phyloP scores from a whole-genome alignment of 2,329 filamentous ascomycete genomes.

The Sarocladiaceae sp. region DNA sequence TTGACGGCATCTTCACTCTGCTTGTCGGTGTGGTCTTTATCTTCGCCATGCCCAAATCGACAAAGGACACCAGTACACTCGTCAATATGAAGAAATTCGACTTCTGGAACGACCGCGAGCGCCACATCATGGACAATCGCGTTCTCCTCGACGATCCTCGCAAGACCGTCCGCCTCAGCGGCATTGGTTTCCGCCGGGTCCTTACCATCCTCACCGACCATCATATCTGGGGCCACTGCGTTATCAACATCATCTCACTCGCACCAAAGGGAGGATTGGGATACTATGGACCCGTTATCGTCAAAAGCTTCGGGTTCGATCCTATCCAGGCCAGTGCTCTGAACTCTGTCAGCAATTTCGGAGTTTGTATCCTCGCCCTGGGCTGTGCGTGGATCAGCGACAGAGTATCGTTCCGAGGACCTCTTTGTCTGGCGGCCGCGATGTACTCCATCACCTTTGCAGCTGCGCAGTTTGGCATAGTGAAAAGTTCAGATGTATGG shows the following conservation, averaged over 20 bases:
- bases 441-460: constrained; percentile 8
- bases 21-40: constrained; percentile 10
- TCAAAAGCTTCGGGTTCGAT: constrained; percentile 15
- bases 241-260: constrained; percentile 13
- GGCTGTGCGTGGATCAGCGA: constrained; percentile 6
- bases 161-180: constrained; percentile 9
- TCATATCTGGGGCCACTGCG: constrained; percentile 12
- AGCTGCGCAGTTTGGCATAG: constrained; percentile 12
- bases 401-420: constrained; percentile 5
- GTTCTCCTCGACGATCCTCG: constrained; percentile 12
- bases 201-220: constrained; percentile 6
- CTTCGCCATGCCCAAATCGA: constrained; percentile 6
- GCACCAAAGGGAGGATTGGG: constrained; percentile 12
- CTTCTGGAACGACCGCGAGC: constrained; percentile 12
- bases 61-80: not conserved
- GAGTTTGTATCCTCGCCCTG: constrained; percentile 10
- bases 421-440: constrained; percentile 2
- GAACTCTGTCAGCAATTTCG: constrained; percentile 11
- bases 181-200: not conserved
- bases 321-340: constrained; percentile 12
- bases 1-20: constrained; percentile 12
- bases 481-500: constrained; percentile 13
- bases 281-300: constrained; percentile 13
- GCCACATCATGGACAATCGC: constrained; percentile 10
- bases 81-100: constrained; percentile 9